Evolutionary conservation across 2,329 filamentous ascomycete genomes (phyloP).

Genomic region (Teratosphaeria gauchensis): DNA sequence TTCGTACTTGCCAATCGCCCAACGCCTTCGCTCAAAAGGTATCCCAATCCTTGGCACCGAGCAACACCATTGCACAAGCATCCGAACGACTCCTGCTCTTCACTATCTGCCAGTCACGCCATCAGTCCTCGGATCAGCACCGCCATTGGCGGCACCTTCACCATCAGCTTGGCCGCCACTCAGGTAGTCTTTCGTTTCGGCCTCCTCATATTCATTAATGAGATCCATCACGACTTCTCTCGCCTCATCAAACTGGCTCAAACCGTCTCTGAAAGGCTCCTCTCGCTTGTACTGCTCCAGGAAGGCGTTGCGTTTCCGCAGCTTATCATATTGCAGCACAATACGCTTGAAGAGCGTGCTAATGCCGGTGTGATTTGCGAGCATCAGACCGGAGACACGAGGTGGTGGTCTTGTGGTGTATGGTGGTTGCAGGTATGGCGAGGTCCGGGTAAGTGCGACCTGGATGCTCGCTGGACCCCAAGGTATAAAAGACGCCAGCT

Average conservation of each 20-base stretch:
- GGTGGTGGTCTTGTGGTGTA: slow-evolving; percentile 83
- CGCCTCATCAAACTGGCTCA: slow-evolving; percentile 92
- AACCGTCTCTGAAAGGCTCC: slow-evolving; percentile 79
- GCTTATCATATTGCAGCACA: slow-evolving; percentile 80
- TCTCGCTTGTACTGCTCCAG: slow-evolving; percentile 95
- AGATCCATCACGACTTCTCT: slow-evolving; percentile 83
- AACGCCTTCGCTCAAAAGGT: neutral
- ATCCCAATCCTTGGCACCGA: neutral
- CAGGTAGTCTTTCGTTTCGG: slow-evolving; percentile 82
- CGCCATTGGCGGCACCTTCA: slow-evolving; percentile 19
- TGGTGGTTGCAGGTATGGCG: slow-evolving; percentile 87
- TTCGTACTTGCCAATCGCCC: neutral
- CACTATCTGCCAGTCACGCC: slow-evolving; percentile 9
- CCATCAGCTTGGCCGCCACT: slow-evolving; percentile 43
- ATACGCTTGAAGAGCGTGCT: slow-evolving; percentile 95
- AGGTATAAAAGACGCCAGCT: slow-evolving; percentile 91
- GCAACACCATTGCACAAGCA: neutral
- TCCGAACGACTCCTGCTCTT: neutral
- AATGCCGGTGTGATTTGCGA: slow-evolving; percentile 96
- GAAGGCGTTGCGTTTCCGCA: slow-evolving; percentile 95
- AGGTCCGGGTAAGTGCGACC: slow-evolving; percentile 91
- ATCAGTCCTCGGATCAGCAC: slow-evolving; percentile 30
- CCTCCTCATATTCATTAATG: slow-evolving; percentile 91
- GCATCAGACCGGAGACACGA: slow-evolving; percentile 89
- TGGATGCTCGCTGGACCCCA: slow-evolving; percentile 98